Conservation (phyloP, 768 basidiomycete genomes). For the Suillus clintonianus region DNA sequence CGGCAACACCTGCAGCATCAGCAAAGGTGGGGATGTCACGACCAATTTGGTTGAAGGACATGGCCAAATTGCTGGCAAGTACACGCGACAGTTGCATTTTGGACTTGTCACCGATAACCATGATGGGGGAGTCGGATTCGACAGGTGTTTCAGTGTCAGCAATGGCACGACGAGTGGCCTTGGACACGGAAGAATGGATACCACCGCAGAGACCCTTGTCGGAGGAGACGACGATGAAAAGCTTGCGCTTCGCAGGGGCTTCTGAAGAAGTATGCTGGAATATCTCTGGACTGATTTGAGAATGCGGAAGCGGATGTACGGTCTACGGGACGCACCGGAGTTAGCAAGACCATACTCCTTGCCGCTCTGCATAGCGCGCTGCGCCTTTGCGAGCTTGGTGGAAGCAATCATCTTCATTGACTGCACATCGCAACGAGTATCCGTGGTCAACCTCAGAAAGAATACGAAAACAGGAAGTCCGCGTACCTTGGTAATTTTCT, state of each 20-base stretch:
- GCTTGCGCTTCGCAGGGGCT: conserved; percentile 69
- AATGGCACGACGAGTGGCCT: conserved; percentile 79
- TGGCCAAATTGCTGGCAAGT: conserved; percentile 61
- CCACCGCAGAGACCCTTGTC: conserved; percentile 99
- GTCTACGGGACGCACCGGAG: conserved; percentile 54
- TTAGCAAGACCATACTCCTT: conserved; percentile 94
- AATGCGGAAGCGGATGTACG: conserved; percentile 5
- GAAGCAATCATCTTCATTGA: conserved; percentile 99
- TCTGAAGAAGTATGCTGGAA: conserved; percentile 78
- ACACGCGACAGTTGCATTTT: conserved; percentile 85
- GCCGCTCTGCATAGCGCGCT: conserved; percentile 88
- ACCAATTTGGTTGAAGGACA: conserved; percentile 98
- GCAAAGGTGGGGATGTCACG: conserved; percentile 97
- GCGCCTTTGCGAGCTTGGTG: conserved; percentile 93
- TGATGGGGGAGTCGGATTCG: conserved; percentile 65
- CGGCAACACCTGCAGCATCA: conserved; percentile 92
- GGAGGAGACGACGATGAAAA: conserved; percentile 93
- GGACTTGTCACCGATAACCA: conserved; percentile 96
- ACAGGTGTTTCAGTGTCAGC: conserved; percentile 49
- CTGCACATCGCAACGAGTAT: conserved; percentile 38
- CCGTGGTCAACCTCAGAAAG: conserved; percentile 1
- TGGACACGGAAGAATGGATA: conserved; percentile 96
- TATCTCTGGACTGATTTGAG: conserved; percentile 59
- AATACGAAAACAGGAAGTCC: conserved; percentile 16
- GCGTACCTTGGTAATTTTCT: conserved; percentile 98